Base-by-base conservation (phyloP, 208 protist species). In the Balamuthia mandrillaris region DNA sequence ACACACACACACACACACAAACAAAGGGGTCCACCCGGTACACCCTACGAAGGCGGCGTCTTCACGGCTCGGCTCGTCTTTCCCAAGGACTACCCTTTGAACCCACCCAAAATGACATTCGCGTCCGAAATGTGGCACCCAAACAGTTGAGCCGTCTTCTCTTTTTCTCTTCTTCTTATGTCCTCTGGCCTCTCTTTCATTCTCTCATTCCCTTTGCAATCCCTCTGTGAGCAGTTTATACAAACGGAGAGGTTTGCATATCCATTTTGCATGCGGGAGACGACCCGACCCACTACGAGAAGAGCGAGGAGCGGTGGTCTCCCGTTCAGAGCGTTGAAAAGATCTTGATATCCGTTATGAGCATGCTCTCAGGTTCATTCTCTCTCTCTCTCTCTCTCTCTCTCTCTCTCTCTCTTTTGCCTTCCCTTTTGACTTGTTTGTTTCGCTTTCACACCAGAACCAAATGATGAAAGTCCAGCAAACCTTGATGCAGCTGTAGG, bases 391-490 rank as follows among this genome's bases (percentile, higher is more conserved):
- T 10, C 18, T 52, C 14, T 52, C 18, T 18, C 10, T 18, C 52
- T 27, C 7, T 60, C 2, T 27, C 10, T 33, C 52, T 12, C 10
- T 33, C 52, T 27, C 5, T 12, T 61, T 31, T 61, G 29, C 37
- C 47, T 61, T 31, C 47, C 14, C 47, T 10, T 31, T 61, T 61
- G n/a, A n/a, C n/a, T n/a, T n/a, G n/a, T n/a, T n/a, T n/a, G n/a
- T n/a, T n/a, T n/a, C n/a, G n/a, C n/a, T 6, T 61, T 2, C 54
- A 24, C 51, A 27, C 1, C 31, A 24, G 85, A 92, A 68, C 93
- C 95, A 56, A 96, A 95, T 79, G 91, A 95, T 61, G 91, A 95
- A 44, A 94, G 89, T 24, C 95, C 95, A 37, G 95, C 95, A 18
- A 97, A 97, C 66, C 60, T 95, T 5, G 95, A 97, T 74, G 94